Evolutionary conservation across 78 protist genomes (phyloP), one percentile per base, ranked within the genome.

Genomic region (Polysphondylium violaceum): DNA sequence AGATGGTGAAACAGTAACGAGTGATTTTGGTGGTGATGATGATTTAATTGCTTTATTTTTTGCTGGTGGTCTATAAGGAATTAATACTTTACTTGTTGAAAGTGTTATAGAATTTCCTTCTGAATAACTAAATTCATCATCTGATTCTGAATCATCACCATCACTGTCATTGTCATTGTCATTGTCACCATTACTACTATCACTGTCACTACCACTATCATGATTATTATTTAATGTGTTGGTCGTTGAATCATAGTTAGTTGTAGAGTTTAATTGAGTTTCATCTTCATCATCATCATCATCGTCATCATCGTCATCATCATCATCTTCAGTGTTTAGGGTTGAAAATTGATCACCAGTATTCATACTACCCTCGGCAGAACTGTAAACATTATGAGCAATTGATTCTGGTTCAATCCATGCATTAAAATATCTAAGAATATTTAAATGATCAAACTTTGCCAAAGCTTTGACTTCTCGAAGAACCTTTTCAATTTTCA

Each of bases 391-490:
- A 27, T 16, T n/a, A 1, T 50, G 33, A 12, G 74, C 7, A 25
- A 3, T 40, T 81, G 76, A 43, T 36, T 83, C 76, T 2, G 69
- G 29, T 71, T 83, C 79, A 14, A 68, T 40, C 91, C 91, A 83
- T 5, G 91, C 91, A 40, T 53, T 35, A 58, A 69, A 72, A 40
- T 83, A 69, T 69, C 79, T n/a, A 31, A 83, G 27, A 36, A 83
- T 83, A 51, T 83, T 83, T 11, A 55, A 44, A 71, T 83, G 77
- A 43, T 83, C 79, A n/a, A 83, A 56, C 33, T 71, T 40, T n/a
- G 78, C 91, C 44, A 83, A 59, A n/a, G 79, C 71, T 23, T 53
- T 72, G 19, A 83, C 79, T 36, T 83, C 91, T 16, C 91, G 33
- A 25, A 83, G 12, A 6, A 83, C 33, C 23, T 69, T 83, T 27